Conservation (phyloP, 2,329 filamentous ascomycete species). For the Bipolaris victoriae region DNA sequence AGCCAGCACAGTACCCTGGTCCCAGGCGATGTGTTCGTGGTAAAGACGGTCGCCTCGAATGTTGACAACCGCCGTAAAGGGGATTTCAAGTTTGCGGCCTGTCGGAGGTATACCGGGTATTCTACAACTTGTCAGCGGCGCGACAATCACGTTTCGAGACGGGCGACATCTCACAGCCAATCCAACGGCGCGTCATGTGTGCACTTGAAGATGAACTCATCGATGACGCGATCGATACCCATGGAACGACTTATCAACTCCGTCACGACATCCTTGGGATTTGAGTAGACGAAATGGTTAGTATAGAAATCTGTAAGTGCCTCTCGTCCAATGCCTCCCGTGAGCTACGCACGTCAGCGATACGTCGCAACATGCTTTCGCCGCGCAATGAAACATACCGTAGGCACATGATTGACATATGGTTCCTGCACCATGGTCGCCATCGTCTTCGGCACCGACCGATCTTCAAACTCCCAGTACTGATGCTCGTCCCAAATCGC, state of each 20-base stretch:
- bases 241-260: conserved; percentile 73
- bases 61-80: conserved; percentile 69
- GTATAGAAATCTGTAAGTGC: conserved; percentile 69
- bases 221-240: conserved; percentile 67
- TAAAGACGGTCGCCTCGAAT: conserved; percentile 69
- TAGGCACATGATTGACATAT: conserved; percentile 77
- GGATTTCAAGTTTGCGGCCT: conserved; percentile 58
- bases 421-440: conserved; percentile 78
- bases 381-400: conserved; percentile 34
- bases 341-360: conserved; percentile 41
- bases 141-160: neutral
- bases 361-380: neutral
- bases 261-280: conserved; percentile 68
- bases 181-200: conserved; percentile 30
- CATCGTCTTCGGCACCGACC: conserved; percentile 74
- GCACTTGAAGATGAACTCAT: conserved; percentile 34
- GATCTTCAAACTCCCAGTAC: conserved; percentile 69
- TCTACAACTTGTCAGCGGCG: conserved; percentile 5
- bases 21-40: conserved; percentile 73
- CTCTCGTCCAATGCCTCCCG: conserved; percentile 69
- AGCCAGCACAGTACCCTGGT: conserved; percentile 65
- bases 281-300: conserved; percentile 74
- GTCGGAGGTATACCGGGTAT: conserved; percentile 19
- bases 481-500: conserved; percentile 79
- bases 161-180: conserved; percentile 24